Evolutionary conservation across 805 yeast species (phyloP).

Genomic region (Sugiyamaella americana): DNA sequence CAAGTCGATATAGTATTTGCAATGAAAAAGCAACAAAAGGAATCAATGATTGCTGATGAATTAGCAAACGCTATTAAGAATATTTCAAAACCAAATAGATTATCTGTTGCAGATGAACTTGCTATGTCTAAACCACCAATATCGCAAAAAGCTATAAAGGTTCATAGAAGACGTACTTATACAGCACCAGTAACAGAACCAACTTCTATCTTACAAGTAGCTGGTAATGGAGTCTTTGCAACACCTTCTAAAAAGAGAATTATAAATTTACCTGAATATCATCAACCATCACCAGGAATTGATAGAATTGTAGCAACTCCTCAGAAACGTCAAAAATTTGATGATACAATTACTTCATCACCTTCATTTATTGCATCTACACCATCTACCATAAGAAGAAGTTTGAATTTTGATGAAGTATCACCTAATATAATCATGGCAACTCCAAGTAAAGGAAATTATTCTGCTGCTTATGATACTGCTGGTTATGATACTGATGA

Average conservation of each 20-base stretch:
- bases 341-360: conserved; percentile 1
- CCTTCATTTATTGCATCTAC: conserved; percentile 2
- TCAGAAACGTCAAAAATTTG: not conserved
- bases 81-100: conserved; percentile 19
- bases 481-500: conserved; percentile 8
- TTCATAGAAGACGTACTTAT: not conserved
- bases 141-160: conserved; percentile 2
- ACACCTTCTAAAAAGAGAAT: conserved; percentile 17
- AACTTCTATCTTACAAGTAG: conserved; percentile 9
- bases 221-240: conserved; percentile 8
- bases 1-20: conserved; percentile 19
- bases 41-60: conserved; percentile 14
- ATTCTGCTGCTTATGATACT: conserved; percentile 2
- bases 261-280: conserved; percentile 11
- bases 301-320: conserved; percentile 5
- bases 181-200: not conserved
- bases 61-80: conserved; percentile 20
- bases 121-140: conserved; percentile 9
- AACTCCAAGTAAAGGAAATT: conserved; percentile 1
- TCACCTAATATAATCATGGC: conserved; percentile 3
- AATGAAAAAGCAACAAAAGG: conserved; percentile 4
- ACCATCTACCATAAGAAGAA: conserved; percentile 1
- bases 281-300: not conserved
- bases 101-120: conserved; percentile 9
- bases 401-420: not conserved